Evolutionary conservation across 768 basidiomycete species (phyloP).

Genomic region (Pulveroboletus frians): DNA sequence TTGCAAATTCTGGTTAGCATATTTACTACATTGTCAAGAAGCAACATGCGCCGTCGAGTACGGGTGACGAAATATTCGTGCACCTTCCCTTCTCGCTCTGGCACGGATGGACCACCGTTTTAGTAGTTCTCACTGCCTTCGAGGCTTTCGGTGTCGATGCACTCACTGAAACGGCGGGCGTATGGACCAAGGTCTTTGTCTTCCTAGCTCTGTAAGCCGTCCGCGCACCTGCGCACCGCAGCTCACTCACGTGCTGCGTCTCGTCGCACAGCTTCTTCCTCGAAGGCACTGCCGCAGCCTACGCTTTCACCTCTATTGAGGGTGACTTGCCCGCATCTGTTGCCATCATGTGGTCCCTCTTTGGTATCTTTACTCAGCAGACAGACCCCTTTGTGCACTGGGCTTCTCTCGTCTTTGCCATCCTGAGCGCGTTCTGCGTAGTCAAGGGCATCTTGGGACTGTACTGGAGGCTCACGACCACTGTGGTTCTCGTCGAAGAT

Average conservation of each 20-base stretch:
- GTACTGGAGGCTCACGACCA: constrained; percentile 39
- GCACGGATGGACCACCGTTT: constrained; percentile 88
- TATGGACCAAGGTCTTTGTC: constrained; percentile 94
- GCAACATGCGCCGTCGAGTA: constrained; percentile 57
- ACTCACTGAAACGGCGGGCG: constrained; percentile 54
- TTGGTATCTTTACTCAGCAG: constrained; percentile 85
- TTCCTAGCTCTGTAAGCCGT: constrained; percentile 76
- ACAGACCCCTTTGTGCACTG: constrained; percentile 76
- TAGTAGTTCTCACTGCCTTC: constrained; percentile 76
- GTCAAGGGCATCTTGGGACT: constrained; percentile 66
- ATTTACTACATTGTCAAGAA: constrained; percentile 96
- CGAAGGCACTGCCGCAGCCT: constrained; percentile 86
- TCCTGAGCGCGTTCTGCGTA: constrained; percentile 82
- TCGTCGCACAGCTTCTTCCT: constrained; percentile 68
- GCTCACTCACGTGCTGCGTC: constrained; percentile 5
- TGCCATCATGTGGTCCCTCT: constrained; percentile 90
- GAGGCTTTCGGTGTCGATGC: constrained; percentile 87
- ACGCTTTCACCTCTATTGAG: constrained; percentile 85
- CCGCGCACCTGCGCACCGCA: background rate
- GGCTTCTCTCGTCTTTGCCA: constrained; percentile 78
- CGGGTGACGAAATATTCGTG: constrained; percentile 80
- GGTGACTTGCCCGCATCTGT: constrained; percentile 92
- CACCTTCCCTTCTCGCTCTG: constrained; percentile 96
- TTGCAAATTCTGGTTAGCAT: constrained; percentile 42
- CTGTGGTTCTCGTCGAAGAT: constrained; percentile 64